Evolutionary conservation across 2,329 filamentous ascomycete genomes (phyloP), one percentile per base, ranked within the genome.

Genomic region (Aspergillus ochraceus): DNA sequence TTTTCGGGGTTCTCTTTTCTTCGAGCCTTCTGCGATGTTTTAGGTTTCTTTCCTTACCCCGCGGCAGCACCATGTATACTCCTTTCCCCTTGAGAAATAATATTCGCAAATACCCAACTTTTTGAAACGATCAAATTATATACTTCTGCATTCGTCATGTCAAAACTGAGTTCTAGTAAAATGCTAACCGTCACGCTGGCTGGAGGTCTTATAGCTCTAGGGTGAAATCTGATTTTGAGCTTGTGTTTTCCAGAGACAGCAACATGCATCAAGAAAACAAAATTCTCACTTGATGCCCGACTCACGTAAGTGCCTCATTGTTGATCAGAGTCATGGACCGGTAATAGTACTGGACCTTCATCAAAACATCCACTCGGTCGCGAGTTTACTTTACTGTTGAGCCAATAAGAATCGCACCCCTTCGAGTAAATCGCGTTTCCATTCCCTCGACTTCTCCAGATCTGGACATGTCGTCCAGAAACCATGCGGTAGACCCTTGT

Each of bases 401-500:
- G 32, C 51, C 36, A 57, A 52, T 12, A 63, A 49, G 52, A 64
- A 63, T 19, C 20, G 32, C 24, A 63, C 55, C 2, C 2, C 62
- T 39, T 64, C 57, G 2, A 75, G 29, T 20, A 76, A 56, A 51
- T 73, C 64, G 22, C 66, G 57, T 11, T 73, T 56, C 73, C 75
- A 76, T 29, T 60, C 54, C 56, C 68, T 69, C 2, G 71, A 73
- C 9, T 68, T 67, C 1, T 69, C 64, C 6, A 76, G 52, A 42
- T 68, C 69, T 0, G 72, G 72, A 49, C 80, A 66, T 29, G 55
- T 62, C 24, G 52, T 59, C 62, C 61, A 67, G 49, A 66, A 66
- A 4, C 64, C 60, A 74, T 76, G 81, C 5, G 77, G 77, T 55
- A 74, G 71, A 0, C 79, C 61, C 9, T 60, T 56, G 64, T 81